Evolutionary conservation across 805 yeast genomes (phyloP).

Genomic region (Suhomyces emberorum): DNA sequence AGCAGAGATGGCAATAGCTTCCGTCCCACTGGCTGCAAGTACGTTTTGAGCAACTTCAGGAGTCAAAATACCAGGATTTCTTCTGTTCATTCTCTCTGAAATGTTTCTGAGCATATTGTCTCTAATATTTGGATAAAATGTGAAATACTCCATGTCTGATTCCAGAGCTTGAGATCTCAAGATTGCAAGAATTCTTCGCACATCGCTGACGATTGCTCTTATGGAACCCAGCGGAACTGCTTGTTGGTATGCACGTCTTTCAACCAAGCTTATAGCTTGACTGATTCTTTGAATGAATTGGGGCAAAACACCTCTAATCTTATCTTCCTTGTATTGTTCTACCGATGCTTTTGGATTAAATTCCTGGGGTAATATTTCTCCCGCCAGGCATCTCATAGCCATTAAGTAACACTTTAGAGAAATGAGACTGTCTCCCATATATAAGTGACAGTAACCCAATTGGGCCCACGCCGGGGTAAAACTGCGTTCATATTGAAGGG

Average conservation of each 20-base stretch:
- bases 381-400: slow-evolving; percentile 28
- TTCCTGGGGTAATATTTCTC: slow-evolving; percentile 28
- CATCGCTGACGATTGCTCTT: slow-evolving; percentile 19
- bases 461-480: slow-evolving; percentile 44
- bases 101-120: slow-evolving; percentile 21
- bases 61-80: slow-evolving; percentile 34
- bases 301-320: slow-evolving; percentile 27
- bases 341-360: slow-evolving; percentile 13
- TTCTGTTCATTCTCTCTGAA: slow-evolving; percentile 28
- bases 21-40: slow-evolving; percentile 8
- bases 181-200: slow-evolving; percentile 24
- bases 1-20: not conserved
- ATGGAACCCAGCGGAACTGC: slow-evolving; percentile 24
- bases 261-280: slow-evolving; percentile 33
- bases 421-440: slow-evolving; percentile 34
- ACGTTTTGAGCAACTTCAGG: slow-evolving; percentile 38
- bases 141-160: slow-evolving; percentile 25
- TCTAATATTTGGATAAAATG: slow-evolving; percentile 23
- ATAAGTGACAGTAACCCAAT: slow-evolving; percentile 41
- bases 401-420: slow-evolving; percentile 32
- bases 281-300: slow-evolving; percentile 36
- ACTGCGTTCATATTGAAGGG: slow-evolving; percentile 27
- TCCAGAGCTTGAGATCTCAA: slow-evolving; percentile 22
- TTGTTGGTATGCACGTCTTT: slow-evolving; percentile 38
- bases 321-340: slow-evolving; percentile 20